Base-by-base conservation (phyloP, 2,329 filamentous ascomycete genomes). In the Hirsutella minnesotensis region DNA sequence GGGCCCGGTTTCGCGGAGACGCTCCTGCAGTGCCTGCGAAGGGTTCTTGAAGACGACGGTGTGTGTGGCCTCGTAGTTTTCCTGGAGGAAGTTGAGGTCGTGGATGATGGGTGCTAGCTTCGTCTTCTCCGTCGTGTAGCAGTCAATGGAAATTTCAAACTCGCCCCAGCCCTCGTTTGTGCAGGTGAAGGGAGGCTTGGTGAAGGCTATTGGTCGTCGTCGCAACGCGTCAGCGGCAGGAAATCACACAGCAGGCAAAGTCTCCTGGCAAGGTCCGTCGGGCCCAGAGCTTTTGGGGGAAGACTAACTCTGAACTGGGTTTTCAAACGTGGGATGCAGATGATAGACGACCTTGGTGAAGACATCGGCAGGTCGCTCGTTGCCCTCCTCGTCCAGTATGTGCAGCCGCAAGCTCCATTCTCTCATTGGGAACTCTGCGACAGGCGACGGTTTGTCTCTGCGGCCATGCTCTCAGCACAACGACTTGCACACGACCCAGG, bases 81-180 rank as follows among this genome's bases (percentile, higher is more conserved):
- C 72, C 51, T 81, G 74, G 52, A 78, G 74, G 64, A 98, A 98
- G 72, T 96, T 95, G 47, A 98, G 75, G 59, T 98, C 92, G 63
- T 98, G 92, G 40, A 72, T 67, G 50, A 98, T 72, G 46, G 60
- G 61, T 13, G 76, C 72, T 56, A 87, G 77, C 57, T 95, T 90
- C 45, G 82, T 83, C 71, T 95, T 95, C 64, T 92, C 87, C 24
- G 83, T 80, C 36, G 83, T 85, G 57, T 81, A 83, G 53, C 94
- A 75, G 48, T 85, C 79, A 56, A 96, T 92, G 39, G 72, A 73
- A 80, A 98, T 90, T 60, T 96, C 92, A 61, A 98, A 98, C 67
- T 96, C 92, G 57, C 92, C 92, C 92, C 92, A 98, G 53, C 92
- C 92, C 66, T 95, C 86, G 65, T 98, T 94, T 49, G 79, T 72